A percentile compares a stretch with the other conserved stretches of the same genome.
Evolutionary conservation across 306 rosid genomes (phyloP).

Genomic region (Vigna radiata): DNA sequence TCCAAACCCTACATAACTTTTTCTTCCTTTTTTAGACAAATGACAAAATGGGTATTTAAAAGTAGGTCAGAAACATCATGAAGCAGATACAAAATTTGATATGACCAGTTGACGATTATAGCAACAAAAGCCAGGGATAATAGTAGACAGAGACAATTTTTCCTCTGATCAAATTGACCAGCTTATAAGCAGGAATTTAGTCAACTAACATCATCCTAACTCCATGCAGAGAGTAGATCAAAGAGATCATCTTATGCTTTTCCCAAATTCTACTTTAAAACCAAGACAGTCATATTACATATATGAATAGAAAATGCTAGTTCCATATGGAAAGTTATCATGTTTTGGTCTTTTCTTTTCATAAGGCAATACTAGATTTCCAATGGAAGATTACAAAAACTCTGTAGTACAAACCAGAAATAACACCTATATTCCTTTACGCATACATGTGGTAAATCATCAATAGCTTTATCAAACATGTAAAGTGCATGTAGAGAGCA

Average conservation of each 20-base stretch:
- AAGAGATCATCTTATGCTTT: constrained; percentile 29
- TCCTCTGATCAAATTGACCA: not conserved
- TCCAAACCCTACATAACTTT: not conserved
- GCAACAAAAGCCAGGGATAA: not conserved
- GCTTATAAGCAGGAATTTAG: not conserved
- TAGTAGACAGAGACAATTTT: constrained; percentile 2
- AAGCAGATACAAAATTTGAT: not conserved
- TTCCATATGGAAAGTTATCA: too few relatives aligned
- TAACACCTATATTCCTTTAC: not conserved
- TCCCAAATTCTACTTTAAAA: constrained; percentile 10
- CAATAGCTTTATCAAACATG: not conserved
- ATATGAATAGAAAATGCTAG: not conserved
- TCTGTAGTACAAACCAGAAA: not conserved
- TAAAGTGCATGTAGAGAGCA: constrained; percentile 21
- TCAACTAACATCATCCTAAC: constrained; percentile 17
- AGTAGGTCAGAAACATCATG: not conserved
- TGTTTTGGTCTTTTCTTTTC: not conserved
- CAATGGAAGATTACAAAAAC: not conserved
- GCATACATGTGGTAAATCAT: not conserved
- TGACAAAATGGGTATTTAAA: not conserved
- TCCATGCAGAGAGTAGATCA: constrained; percentile 20
- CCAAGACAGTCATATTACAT: not conserved
- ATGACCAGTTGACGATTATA: not conserved
- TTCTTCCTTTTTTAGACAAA: not conserved
- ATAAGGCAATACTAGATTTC: constrained; percentile 15